These are phyloP conservation scores for Phalaenopsis hybrid DNA, from an alignment of 116 monocot genomes.

Conservation along the genomic window DNA sequence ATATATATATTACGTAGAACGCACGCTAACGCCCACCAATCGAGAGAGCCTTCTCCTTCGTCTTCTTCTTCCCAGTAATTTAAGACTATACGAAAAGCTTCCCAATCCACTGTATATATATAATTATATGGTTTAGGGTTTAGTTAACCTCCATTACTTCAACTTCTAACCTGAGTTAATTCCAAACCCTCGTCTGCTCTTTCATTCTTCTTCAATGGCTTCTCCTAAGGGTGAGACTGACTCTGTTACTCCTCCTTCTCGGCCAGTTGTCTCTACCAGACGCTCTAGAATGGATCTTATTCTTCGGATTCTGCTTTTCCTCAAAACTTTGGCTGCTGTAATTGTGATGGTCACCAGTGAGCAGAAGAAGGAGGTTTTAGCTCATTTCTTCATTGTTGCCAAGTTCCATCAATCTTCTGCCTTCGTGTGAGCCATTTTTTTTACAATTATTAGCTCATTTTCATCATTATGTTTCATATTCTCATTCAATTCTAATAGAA, in stretches of 20 bases:
- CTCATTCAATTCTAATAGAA: too few relatives aligned
- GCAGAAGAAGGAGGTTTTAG: constrained; percentile 4
- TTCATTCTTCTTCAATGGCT: not conserved
- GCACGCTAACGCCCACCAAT: too few relatives aligned
- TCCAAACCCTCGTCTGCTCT: too few relatives aligned
- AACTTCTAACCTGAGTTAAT: too few relatives aligned
- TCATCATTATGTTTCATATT: too few relatives aligned
- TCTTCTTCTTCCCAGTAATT: too few relatives aligned
- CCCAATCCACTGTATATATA: too few relatives aligned
- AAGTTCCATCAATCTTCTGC: constrained; percentile 3
- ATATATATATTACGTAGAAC: too few relatives aligned
- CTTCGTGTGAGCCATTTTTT: not conserved
- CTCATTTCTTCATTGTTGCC: not conserved
- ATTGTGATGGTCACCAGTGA: constrained; percentile 2
- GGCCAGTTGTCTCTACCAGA: not conserved
- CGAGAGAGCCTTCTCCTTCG: too few relatives aligned
- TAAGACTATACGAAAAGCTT: too few relatives aligned
- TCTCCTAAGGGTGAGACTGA: not conserved
- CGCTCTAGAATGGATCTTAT: not conserved
- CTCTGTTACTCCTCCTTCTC: not conserved
- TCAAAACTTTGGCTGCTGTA: not conserved
- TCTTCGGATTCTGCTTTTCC: constrained; percentile 1
- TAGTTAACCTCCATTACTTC: too few relatives aligned
- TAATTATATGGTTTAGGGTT: too few relatives aligned
- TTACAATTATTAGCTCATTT: not conserved